Evolutionary conservation across 1,139 yeast genomes (phyloP).

Genomic region (Ogataea hybrid): DNA sequence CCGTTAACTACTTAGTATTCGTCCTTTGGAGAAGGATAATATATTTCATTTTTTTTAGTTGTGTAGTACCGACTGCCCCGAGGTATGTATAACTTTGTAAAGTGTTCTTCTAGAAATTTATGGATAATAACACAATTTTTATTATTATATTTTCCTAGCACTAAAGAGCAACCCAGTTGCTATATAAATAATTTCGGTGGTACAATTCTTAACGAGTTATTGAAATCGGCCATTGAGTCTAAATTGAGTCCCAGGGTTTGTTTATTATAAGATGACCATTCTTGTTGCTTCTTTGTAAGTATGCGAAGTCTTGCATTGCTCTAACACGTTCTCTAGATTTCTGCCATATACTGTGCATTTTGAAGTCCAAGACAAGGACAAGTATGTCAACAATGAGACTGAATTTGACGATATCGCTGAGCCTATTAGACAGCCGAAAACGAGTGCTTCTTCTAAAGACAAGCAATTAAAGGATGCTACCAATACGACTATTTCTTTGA

Average conservation of each 20-base stretch:
- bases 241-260: background rate
- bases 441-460: slow-evolving; percentile 10
- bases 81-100: background rate
- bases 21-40: slow-evolving; percentile 10
- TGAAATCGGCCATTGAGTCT: background rate
- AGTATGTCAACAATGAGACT: slow-evolving; percentile 19
- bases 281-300: slow-evolving; percentile 64
- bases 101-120: slow-evolving; percentile 3
- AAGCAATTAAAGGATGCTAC: slow-evolving; percentile 1
- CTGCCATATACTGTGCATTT: slow-evolving; percentile 73
- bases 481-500: slow-evolving; percentile 24
- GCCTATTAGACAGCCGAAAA: slow-evolving; percentile 13
- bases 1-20: background rate
- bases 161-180: too few species aligned
- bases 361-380: slow-evolving; percentile 40
- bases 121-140: background rate
- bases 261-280: slow-evolving; percentile 43
- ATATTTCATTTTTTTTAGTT: slow-evolving; percentile 11
- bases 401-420: slow-evolving; percentile 25
- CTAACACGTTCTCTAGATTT: slow-evolving; percentile 39
- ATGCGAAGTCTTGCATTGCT: slow-evolving; percentile 1
- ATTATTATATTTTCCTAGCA: too few species aligned
- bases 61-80: background rate
- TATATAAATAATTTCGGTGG: too few species aligned
- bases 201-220: background rate